Evolutionary conservation across 495 filamentous ascomycete genomes (phyloP).

Genomic region (Corynascus novoguineensis): DNA sequence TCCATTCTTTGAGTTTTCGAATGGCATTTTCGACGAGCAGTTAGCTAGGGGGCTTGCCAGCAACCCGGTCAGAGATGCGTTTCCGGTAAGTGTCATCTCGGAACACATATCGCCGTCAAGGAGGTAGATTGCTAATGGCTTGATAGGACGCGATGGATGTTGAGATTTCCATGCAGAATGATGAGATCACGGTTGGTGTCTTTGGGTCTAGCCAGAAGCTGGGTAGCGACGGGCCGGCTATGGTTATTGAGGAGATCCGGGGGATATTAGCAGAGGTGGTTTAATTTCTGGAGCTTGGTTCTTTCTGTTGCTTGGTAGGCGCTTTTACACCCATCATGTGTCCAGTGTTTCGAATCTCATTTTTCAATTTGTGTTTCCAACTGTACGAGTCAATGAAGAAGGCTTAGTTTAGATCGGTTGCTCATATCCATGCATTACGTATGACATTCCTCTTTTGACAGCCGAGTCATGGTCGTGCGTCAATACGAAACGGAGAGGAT

Average conservation of each 20-base stretch:
- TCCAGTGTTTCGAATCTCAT: too few species aligned
- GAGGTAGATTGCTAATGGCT: neutral
- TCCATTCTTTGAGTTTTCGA: neutral
- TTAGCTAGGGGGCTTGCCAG: neutral
- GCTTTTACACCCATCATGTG: too few species aligned
- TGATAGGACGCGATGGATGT: slow-evolving; percentile 50
- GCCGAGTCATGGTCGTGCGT: too few species aligned
- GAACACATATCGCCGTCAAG: too few species aligned
- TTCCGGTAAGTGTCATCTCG: slow-evolving; percentile 31
- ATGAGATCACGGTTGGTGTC: slow-evolving; percentile 49
- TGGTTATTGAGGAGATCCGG: slow-evolving; percentile 12
- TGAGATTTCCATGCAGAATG: slow-evolving; percentile 44
- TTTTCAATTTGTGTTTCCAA: too few species aligned
- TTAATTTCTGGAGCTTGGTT: neutral
- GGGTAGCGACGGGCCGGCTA: neutral
- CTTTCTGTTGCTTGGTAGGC: too few species aligned
- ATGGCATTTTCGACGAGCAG: neutral
- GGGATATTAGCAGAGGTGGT: neutral
- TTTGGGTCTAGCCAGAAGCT: slow-evolving; percentile 35
- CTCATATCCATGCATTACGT: too few species aligned
- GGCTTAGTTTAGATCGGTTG: too few species aligned
- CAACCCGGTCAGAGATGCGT: slow-evolving; percentile 29
- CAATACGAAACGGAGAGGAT: too few species aligned
- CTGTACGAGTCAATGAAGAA: too few species aligned
- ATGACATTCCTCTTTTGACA: too few species aligned